Evolutionary conservation across 768 basidiomycete species (phyloP).

Genomic region (Termitomyces sp.): DNA sequence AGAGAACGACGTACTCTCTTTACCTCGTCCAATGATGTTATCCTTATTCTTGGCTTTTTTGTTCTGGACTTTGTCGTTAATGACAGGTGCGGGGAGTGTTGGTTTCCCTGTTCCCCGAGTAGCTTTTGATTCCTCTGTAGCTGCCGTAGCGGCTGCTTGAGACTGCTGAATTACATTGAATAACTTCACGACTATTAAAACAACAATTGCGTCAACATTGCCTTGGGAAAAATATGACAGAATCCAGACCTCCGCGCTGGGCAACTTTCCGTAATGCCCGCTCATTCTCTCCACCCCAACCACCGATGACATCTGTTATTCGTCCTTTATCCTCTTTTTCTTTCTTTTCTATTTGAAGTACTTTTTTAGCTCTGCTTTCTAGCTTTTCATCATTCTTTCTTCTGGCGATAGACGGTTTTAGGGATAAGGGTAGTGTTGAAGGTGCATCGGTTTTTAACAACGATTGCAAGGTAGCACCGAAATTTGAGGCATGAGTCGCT

Average conservation of each 20-base stretch:
- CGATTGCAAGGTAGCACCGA: constrained; percentile 69
- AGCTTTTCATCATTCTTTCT: constrained; percentile 73
- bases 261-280: constrained; percentile 76
- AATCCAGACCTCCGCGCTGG: constrained; percentile 68
- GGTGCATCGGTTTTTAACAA: constrained; percentile 69
- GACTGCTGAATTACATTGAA: constrained; percentile 86
- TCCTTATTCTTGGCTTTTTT: constrained; percentile 51
- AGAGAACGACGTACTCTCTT: constrained; percentile 42
- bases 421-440: constrained; percentile 65
- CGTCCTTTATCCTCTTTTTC: constrained; percentile 67
- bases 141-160: constrained; percentile 48
- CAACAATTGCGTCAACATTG: neutral
- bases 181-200: constrained; percentile 69
- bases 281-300: constrained; percentile 86
- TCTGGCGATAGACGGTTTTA: constrained; percentile 67
- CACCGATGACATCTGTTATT: constrained; percentile 70
- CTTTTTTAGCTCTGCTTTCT: constrained; percentile 65
- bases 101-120: constrained; percentile 70
- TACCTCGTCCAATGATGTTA: constrained; percentile 46
- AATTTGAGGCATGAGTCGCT: constrained; percentile 68
- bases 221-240: neutral
- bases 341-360: constrained; percentile 65
- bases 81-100: constrained; percentile 58
- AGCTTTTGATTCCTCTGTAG: constrained; percentile 53
- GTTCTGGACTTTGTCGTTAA: constrained; percentile 36